These are phyloP conservation scores for Pythium monospermum DNA, from an alignment of 352 stramenopile species.

Conservation along the genomic window DNA sequence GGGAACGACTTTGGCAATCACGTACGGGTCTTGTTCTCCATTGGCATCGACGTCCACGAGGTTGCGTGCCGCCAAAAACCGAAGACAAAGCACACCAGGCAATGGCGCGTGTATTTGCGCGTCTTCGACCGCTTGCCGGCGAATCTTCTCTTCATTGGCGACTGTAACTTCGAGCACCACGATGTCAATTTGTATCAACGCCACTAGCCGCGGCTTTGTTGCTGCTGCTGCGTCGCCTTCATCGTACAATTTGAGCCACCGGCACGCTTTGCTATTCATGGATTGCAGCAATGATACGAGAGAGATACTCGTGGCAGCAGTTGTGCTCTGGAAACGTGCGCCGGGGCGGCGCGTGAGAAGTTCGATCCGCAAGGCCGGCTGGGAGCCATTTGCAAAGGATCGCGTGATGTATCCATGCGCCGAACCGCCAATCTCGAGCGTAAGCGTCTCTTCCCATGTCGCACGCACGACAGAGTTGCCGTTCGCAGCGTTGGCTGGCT, in stretches of 20 bases:
- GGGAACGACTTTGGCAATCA: conserved; percentile 25
- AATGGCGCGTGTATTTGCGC: conserved; percentile 3
- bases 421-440: conserved; percentile 15
- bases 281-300: conserved; percentile 16
- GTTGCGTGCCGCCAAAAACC: conserved; percentile 38
- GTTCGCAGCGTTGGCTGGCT: neutral
- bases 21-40: conserved; percentile 51
- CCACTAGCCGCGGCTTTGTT: neutral
- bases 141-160: conserved; percentile 9
- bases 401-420: conserved; percentile 5
- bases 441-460: conserved; percentile 13
- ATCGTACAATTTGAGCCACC: conserved; percentile 20
- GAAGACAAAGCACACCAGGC: conserved; percentile 33
- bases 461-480: neutral
- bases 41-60: conserved; percentile 40
- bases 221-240: neutral
- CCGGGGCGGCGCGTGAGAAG: conserved; percentile 22
- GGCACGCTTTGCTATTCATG: conserved; percentile 2
- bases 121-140: conserved; percentile 10
- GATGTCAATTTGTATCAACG: conserved; percentile 19
- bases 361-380: conserved; percentile 35
- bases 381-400: conserved; percentile 23
- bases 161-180: conserved; percentile 1
- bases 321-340: conserved; percentile 24
- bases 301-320: conserved; percentile 22